Base-by-base conservation (phyloP, 2,329 filamentous ascomycete genomes). In the Atkinsonella texensis region DNA sequence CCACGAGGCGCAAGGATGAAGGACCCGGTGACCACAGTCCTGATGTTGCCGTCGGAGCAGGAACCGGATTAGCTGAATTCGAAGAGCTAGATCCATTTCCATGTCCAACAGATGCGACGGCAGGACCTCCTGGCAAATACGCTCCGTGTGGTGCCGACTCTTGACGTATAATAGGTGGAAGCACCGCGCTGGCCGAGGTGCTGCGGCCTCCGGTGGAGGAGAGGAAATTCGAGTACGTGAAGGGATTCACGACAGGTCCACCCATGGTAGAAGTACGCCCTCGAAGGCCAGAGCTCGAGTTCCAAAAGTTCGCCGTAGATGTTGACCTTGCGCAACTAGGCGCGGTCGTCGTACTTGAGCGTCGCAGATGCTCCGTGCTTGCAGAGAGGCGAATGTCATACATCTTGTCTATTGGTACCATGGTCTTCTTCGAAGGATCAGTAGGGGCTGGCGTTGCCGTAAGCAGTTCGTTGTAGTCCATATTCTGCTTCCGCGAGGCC, bases 361-460 rank as follows among this genome's bases (percentile, higher is more conserved):
- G 52, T 6, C 81, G 76, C 2, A 91, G 69, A 61, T 93, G 87
- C 33, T 90, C 86, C 0, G 81, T 84, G 51, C 80, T 88, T 32
- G 85, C 85, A n/a, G 85, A 76, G 13, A 90, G 67, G 56, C 81
- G 82, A 58, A 91, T 79, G 53, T 90, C 85, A 62, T 89, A 91
- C 51, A 81, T 72, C 17, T 84, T 73, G 47, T 80, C 73, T 4
- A 83, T 70, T 0, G 70, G 68, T 55, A 77, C 65, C 64, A 68
- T 54, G 54, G 58, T 56, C 46, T 60, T 58, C 43, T 56, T 54
- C 32, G 55, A 54, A 17, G 59, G 51, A 43, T 60, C 57, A 12
- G 28, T 23, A 10, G 62, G 58, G 3, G 52, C 52, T 11, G 56
- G 57, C 4, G 59, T 61, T 33, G 62, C 54, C 33, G 67, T 54